Evolutionary conservation across 805 yeast species (phyloP).

Genomic region (Grigorovia jiainica): DNA sequence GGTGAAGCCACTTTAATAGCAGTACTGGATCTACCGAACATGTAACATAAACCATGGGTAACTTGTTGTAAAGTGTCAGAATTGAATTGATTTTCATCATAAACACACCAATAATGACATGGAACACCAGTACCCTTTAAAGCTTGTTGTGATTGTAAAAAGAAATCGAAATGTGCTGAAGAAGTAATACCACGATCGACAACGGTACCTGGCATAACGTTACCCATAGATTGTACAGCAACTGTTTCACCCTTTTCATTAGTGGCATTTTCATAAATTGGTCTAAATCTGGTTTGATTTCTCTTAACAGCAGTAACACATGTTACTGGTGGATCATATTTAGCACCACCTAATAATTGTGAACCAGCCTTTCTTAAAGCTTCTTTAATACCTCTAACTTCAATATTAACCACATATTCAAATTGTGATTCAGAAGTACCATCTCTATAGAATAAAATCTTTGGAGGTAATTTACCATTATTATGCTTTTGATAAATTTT

Average conservation of each 20-base stretch:
- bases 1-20: conserved; percentile 15
- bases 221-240: conserved; percentile 19
- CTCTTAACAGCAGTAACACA: conserved; percentile 16
- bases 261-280: conserved; percentile 14
- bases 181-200: conserved; percentile 20
- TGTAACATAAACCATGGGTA: conserved; percentile 14
- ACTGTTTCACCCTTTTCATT: conserved; percentile 13
- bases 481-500: conserved; percentile 12
- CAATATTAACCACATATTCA: conserved; percentile 14
- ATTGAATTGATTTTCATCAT: conserved; percentile 12
- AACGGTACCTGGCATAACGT: conserved; percentile 20
- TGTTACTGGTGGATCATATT: conserved; percentile 15
- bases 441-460: conserved; percentile 17
- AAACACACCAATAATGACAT: conserved; percentile 19
- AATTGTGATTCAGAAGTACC: conserved; percentile 20
- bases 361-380: conserved; percentile 10
- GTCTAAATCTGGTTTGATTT: conserved; percentile 18
- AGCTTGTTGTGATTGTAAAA: conserved; percentile 17
- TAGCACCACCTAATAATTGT: conserved; percentile 4
- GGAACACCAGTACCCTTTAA: conserved; percentile 20
- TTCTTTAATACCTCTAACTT: conserved; percentile 14
- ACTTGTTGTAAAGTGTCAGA: conserved; percentile 16
- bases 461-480: conserved; percentile 17
- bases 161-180: conserved; percentile 19
- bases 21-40: conserved; percentile 18